Conservation (phyloP, 805 yeast species). For the Sugiyamaella chiloensis region DNA sequence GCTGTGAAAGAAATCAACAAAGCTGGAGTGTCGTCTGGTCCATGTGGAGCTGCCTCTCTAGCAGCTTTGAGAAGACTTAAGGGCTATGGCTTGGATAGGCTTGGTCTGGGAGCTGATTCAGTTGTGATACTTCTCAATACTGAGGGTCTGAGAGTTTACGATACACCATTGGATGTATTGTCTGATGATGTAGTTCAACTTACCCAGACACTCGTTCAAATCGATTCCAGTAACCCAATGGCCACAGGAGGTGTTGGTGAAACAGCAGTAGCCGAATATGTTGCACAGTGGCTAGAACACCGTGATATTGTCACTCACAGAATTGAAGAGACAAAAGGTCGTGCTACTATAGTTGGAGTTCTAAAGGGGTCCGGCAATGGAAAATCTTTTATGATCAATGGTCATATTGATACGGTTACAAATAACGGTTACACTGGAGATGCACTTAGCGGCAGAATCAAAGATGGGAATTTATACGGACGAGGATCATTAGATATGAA, state of each 20-base stretch:
- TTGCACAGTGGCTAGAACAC: neutral
- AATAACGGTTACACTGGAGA: neutral
- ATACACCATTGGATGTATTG: neutral
- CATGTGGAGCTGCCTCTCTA: neutral
- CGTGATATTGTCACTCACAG: neutral
- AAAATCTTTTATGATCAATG: neutral
- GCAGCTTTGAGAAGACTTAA: neutral
- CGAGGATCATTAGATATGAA: neutral
- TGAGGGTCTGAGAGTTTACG: neutral
- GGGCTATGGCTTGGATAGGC: neutral
- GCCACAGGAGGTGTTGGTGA: neutral
- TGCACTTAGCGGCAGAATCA: neutral
- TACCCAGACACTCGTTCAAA: neutral
- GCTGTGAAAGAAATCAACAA: neutral
- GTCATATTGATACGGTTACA: neutral
- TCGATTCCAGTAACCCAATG: neutral
- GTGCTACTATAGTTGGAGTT: neutral
- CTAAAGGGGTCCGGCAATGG: neutral
- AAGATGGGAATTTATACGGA: neutral
- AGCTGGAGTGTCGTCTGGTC: neutral
- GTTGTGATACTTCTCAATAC: neutral
- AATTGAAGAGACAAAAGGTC: neutral
- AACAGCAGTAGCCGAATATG: neutral
- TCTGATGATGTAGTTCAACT: neutral
- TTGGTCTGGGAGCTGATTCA: neutral